Base-by-base conservation (phyloP, 208 protist species). In the Trypanosoma boissoni region DNA sequence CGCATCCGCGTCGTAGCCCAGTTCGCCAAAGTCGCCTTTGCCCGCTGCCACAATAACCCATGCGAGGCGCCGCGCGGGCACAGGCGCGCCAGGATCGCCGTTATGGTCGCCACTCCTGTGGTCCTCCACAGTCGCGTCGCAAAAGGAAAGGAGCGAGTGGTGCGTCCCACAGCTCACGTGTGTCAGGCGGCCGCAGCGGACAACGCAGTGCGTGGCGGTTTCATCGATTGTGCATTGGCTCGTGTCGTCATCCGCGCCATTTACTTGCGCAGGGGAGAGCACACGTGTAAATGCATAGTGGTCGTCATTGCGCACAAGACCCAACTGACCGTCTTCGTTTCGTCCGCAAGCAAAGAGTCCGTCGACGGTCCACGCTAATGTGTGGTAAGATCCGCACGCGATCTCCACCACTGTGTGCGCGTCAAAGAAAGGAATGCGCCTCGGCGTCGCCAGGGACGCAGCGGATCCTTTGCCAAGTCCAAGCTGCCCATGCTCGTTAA, bases 311-410 rank as follows among this genome's bases (percentile, higher is more conserved):
- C 72, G 67, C 7, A 72, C 71, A 1, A 89, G 67, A 3, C 86
- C 90, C 24, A 96, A 81, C 58, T 94, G 87, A 1, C 90, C 90
- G 62, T 76, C 70, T n/a, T 78, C 68, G 62, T 96, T 96, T 43
- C 45, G 50, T 1, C 90, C 90, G 24, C 70, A 80, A 18, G 71
- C 86, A 74, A 85, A 96, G 8, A 96, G 51, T 0, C 73, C 85
- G n/a, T 51, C 27, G 3, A 28, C 60, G 10, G 80, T 88, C 61
- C 68, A 76, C 16, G 80, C 74, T 54, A 88, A 62, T 6, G 73
- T 77, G 53, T 88, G 80, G 24, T 65, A 54, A 37, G 69, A 67
- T n/a, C 80, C 80, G 31, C 65, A 76, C 7, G 24, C 23, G 24
- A 86, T 64, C 18, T 72, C 64, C 34, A 80, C 29, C 16, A 86